Percentiles rank a stretch among this genome's conserved stretches.
These are phyloP conservation scores for Entomortierella beljakovae DNA, from an alignment of 192 early-diverging fungal species.

Conservation along the genomic window DNA sequence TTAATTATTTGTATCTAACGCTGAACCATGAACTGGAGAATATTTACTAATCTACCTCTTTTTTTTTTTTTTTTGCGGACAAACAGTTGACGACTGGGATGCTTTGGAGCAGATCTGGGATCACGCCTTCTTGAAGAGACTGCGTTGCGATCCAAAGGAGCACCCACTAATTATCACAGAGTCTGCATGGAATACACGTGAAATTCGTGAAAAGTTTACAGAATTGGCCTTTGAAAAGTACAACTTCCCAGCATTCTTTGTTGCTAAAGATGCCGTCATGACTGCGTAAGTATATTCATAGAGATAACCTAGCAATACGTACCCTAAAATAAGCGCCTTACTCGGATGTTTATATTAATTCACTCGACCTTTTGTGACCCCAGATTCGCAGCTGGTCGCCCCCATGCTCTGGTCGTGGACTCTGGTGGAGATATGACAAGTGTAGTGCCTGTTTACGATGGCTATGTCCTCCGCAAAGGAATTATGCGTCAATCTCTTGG, in stretches of 20 bases:
- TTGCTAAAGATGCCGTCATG: slow-evolving; percentile 92
- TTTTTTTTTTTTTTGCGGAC: slow-evolving; percentile 3
- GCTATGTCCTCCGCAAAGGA: slow-evolving; percentile 93
- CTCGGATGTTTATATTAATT: neutral
- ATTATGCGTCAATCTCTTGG: slow-evolving; percentile 78
- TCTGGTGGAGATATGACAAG: slow-evolving; percentile 91
- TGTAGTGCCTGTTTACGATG: slow-evolving; percentile 96
- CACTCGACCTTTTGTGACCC: neutral
- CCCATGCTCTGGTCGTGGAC: slow-evolving; percentile 92
- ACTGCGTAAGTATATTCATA: slow-evolving; percentile 72
- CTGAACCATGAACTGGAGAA: neutral
- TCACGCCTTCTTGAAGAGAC: slow-evolving; percentile 77
- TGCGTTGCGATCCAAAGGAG: slow-evolving; percentile 81
- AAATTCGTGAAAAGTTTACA: slow-evolving; percentile 85
- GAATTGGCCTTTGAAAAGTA: slow-evolving; percentile 98
- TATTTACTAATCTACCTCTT: neutral
- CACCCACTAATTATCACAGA: slow-evolving; percentile 95
- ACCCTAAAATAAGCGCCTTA: neutral
- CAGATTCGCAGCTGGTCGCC: slow-evolving; percentile 89
- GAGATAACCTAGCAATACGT: neutral
- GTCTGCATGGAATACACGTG: slow-evolving; percentile 90
- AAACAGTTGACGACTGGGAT: slow-evolving; percentile 93
- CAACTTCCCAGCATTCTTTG: slow-evolving; percentile 91
- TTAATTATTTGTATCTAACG: too few relatives aligned
- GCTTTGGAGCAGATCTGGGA: slow-evolving; percentile 93